Percentiles rank a stretch among this genome's conserved stretches.
These are phyloP conservation scores for Colletotrichum nymphaeae DNA, from an alignment of 2,329 filamentous ascomycete genomes.

Conservation along the genomic window DNA sequence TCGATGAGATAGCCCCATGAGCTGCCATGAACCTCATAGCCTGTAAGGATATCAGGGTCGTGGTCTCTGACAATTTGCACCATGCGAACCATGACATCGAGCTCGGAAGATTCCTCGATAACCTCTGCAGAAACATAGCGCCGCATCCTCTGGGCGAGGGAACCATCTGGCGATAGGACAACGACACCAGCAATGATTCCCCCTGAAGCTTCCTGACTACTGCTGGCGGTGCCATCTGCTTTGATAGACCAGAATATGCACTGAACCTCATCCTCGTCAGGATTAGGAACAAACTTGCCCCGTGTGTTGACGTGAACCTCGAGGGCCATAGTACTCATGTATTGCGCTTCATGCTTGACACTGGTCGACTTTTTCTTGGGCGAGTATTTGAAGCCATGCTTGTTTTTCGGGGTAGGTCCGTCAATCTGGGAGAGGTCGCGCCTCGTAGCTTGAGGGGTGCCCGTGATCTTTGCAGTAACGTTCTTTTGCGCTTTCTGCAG, in stretches of 20 bases:
- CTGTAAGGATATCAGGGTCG: constrained; percentile 93
- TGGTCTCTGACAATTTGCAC: constrained; percentile 85
- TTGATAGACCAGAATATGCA: constrained; percentile 93
- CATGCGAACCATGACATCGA: constrained; percentile 87
- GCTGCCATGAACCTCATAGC: constrained; percentile 91
- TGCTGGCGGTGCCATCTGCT: constrained; percentile 73
- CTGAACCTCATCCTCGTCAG: constrained; percentile 87
- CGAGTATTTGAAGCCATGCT: constrained; percentile 86
- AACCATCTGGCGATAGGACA: constrained; percentile 73
- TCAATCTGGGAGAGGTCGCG: constrained; percentile 84
- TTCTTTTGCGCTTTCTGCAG: constrained; percentile 37
- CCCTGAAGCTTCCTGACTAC: constrained; percentile 55
- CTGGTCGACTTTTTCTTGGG: constrained; percentile 80
- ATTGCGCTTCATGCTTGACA: constrained; percentile 85
- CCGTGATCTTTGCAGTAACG: constrained; percentile 34
- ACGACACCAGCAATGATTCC: constrained; percentile 76
- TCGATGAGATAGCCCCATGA: constrained; percentile 98
- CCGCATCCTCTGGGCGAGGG: constrained; percentile 69
- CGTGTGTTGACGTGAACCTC: constrained; percentile 93
- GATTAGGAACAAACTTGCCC: constrained; percentile 84
- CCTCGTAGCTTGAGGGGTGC: constrained; percentile 32
- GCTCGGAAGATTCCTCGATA: constrained; percentile 80
- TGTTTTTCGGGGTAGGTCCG: constrained; percentile 84
- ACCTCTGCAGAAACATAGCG: constrained; percentile 73
- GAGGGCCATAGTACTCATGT: constrained; percentile 97